These are phyloP conservation scores for Lasiodiplodia citricola DNA, from an alignment of 2,329 filamentous ascomycete species.

Conservation along the genomic window DNA sequence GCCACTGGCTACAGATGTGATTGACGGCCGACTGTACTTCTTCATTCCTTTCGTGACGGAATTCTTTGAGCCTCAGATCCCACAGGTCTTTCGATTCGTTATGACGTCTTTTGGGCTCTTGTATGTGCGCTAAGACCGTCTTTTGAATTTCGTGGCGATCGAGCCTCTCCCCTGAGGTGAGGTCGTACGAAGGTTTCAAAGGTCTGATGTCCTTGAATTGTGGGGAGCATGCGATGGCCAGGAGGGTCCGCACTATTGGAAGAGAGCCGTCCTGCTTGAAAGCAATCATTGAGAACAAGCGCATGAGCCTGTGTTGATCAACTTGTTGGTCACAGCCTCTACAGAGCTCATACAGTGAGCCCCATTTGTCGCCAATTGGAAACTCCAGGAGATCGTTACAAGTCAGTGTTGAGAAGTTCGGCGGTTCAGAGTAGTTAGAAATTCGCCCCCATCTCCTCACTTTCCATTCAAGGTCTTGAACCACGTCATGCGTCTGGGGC, in stretches of 20 bases:
- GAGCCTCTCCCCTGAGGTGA: not conserved
- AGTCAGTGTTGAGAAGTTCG: not conserved
- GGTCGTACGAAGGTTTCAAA: not conserved
- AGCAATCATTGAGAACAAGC: not conserved
- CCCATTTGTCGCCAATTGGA: not conserved
- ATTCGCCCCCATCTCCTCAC: not conserved
- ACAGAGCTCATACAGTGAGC: slow-evolving; percentile 6
- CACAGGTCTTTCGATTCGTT: not conserved
- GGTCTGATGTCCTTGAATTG: not conserved
- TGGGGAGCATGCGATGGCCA: slow-evolving; percentile 2
- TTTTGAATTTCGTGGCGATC: not conserved
- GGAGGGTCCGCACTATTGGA: not conserved
- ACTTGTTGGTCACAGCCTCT: not conserved
- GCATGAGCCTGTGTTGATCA: slow-evolving; percentile 1
- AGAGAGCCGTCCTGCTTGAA: not conserved
- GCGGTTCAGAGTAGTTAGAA: not conserved
- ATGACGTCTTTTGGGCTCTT: not conserved
- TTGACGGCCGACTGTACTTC: not conserved
- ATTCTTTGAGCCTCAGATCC: not conserved
- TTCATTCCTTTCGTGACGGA: not conserved
- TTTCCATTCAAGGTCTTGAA: not conserved
- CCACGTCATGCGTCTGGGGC: not conserved
- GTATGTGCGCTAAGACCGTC: not conserved
- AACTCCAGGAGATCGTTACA: slow-evolving; percentile 1
- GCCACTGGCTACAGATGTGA: not conserved